Conservation (phyloP, 2,329 filamentous ascomycete genomes). For the Trichoderma cornu-damae region DNA sequence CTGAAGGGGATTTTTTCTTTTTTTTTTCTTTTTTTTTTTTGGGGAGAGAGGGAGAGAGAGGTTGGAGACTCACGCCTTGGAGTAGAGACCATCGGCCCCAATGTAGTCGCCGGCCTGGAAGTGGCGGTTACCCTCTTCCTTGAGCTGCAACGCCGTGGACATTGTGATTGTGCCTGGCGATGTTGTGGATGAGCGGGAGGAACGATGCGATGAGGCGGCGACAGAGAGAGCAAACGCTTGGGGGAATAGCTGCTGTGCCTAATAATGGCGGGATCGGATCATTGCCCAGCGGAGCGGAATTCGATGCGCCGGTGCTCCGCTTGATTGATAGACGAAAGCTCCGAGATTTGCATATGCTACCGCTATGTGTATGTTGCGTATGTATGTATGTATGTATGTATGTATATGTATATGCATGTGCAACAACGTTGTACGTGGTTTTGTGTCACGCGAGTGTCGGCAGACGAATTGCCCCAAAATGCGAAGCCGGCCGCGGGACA, state of each 20-base stretch:
- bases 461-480: neutral
- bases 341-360: too few species aligned
- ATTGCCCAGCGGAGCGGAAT: neutral
- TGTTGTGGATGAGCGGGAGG: neutral
- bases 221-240: neutral
- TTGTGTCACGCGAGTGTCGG: neutral
- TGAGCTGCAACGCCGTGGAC: conserved; percentile 40
- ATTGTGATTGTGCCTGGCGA: conserved; percentile 22
- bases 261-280: neutral
- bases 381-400: too few species aligned
- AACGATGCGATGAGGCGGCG: neutral
- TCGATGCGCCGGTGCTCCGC: neutral
- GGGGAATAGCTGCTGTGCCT: neutral
- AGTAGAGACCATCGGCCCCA: conserved; percentile 64
- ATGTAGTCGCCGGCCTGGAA: conserved; percentile 62
- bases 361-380: too few species aligned
- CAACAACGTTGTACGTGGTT: neutral
- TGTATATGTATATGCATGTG: too few species aligned
- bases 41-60: neutral
- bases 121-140: conserved; percentile 57
- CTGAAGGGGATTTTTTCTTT: too few species aligned
- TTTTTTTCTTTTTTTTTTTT: neutral
- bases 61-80: conserved; percentile 54
- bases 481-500: neutral
- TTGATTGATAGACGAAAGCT: too few species aligned